Conservation (phyloP, 768 basidiomycete genomes). For the Daedaleopsis nitida region DNA sequence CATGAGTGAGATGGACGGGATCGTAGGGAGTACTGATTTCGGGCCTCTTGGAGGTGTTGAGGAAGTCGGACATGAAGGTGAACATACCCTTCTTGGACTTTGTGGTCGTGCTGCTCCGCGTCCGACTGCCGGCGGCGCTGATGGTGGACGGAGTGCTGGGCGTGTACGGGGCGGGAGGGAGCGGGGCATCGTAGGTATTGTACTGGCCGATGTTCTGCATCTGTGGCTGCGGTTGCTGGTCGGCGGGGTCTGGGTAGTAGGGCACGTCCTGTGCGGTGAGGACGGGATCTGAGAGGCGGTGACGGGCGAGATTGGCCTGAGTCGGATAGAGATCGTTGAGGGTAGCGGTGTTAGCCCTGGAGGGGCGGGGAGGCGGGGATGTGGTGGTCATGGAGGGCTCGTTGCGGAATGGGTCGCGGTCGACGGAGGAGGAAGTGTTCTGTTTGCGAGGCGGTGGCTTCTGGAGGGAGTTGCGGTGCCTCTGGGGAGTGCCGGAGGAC, state of each 20-base stretch:
- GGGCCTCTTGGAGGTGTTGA: conserved; percentile 72
- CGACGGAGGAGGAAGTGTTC: conserved; percentile 39
- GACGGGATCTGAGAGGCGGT: conserved; percentile 54
- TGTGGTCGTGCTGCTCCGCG: conserved; percentile 44
- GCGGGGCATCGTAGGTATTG: conserved; percentile 16
- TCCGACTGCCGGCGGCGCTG: conserved; percentile 35
- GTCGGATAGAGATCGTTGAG: conserved; percentile 71
- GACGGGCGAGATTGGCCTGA: conserved; percentile 42
- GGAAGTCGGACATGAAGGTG: conserved; percentile 69
- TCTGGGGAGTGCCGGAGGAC: conserved; percentile 34
- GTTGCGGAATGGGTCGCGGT: conserved; percentile 58
- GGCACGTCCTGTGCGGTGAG: conserved; percentile 36
- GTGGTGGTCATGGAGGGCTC: conserved; percentile 40
- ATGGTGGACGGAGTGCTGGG: conserved; percentile 19
- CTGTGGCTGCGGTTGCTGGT: conserved; percentile 24
- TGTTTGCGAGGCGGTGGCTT: conserved; percentile 60
- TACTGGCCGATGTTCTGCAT: conserved; percentile 13
- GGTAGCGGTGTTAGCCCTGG: conserved; percentile 82
- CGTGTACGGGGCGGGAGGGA: conserved; percentile 15
- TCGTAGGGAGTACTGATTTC: conserved; percentile 99
- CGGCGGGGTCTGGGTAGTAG: conserved; percentile 29
- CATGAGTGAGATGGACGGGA: conserved; percentile 98
- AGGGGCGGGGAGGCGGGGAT: conserved; percentile 75
- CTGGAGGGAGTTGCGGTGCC: conserved; percentile 59
- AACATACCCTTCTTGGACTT: conserved; percentile 66